Evolutionary conservation across 176 grass and related monocot species (phyloP).

Genomic region (Zoysia pacifica): DNA sequence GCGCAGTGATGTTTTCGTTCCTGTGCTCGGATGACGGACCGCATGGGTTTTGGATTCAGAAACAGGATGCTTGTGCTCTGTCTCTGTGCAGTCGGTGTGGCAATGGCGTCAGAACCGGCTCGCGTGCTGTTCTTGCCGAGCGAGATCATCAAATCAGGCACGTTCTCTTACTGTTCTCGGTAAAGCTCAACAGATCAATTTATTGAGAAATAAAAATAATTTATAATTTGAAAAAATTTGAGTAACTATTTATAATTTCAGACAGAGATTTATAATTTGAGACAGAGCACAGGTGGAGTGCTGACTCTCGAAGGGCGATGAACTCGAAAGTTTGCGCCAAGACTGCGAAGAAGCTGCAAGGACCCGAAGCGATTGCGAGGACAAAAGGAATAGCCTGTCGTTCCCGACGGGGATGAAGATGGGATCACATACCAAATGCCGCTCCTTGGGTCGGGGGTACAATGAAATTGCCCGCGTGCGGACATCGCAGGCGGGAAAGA

Average conservation of each 20-base stretch:
- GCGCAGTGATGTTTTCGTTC: background rate
- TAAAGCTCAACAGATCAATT: background rate
- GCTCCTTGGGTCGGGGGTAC: background rate
- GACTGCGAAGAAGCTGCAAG: background rate
- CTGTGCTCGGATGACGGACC: conserved; percentile 28
- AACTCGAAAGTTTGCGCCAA: background rate
- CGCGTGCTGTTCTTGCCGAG: background rate
- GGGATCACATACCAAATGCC: background rate
- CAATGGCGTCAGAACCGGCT: background rate
- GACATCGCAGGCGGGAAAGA: background rate
- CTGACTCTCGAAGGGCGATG: background rate
- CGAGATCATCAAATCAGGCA: background rate
- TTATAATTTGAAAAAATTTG: too few species aligned
- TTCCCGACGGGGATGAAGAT: background rate
- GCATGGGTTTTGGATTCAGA: conserved; percentile 29
- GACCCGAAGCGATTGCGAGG: too few species aligned
- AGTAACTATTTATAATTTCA: too few species aligned
- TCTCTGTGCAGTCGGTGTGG: background rate
- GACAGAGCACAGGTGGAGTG: background rate
- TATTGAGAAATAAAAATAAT: background rate
- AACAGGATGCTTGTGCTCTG: background rate
- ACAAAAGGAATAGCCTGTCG: background rate
- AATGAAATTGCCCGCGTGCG: background rate
- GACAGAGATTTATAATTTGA: too few species aligned
- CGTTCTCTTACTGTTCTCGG: background rate